phyloP scores from a whole-genome alignment of 371 early-diverging fungal species.

The Mucor circinelloides region DNA sequence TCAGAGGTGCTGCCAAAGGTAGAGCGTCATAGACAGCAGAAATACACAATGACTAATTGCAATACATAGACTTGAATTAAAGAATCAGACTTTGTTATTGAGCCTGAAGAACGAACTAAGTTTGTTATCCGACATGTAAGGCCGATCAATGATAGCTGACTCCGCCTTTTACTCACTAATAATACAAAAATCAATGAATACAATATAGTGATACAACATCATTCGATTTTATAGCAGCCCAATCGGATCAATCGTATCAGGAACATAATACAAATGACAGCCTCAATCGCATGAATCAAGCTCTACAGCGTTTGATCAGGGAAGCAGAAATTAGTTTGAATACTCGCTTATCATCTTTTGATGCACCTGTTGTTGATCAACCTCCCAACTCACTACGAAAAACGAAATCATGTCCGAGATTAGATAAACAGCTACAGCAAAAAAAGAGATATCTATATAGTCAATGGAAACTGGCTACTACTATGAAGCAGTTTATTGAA shows the following conservation, averaged over 20 bases:
- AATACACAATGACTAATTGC: background rate
- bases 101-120: background rate
- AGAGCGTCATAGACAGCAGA: background rate
- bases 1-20: slow-evolving; percentile 13
- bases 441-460: slow-evolving; percentile 18
- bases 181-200: background rate
- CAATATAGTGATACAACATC: slow-evolving; percentile 4
- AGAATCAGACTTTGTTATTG: slow-evolving; percentile 12
- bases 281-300: slow-evolving; percentile 23
- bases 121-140: background rate
- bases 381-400: background rate
- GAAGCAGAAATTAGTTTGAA: slow-evolving; percentile 23
- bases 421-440: slow-evolving; percentile 7
- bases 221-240: background rate
- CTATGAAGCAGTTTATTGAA: slow-evolving; percentile 19
- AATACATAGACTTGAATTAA: slow-evolving; percentile 11
- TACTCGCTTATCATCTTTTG: background rate
- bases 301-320: slow-evolving; percentile 20
- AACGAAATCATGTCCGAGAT: background rate
- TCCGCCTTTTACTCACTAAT: background rate
- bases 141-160: background rate
- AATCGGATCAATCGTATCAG: slow-evolving; percentile 9
- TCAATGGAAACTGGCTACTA: slow-evolving; percentile 15
- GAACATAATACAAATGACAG: slow-evolving; percentile 20
- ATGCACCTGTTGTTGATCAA: background rate